phyloP scores from a whole-genome alignment of 2,329 filamentous ascomycete species.

The Leptodontidium sp. region DNA sequence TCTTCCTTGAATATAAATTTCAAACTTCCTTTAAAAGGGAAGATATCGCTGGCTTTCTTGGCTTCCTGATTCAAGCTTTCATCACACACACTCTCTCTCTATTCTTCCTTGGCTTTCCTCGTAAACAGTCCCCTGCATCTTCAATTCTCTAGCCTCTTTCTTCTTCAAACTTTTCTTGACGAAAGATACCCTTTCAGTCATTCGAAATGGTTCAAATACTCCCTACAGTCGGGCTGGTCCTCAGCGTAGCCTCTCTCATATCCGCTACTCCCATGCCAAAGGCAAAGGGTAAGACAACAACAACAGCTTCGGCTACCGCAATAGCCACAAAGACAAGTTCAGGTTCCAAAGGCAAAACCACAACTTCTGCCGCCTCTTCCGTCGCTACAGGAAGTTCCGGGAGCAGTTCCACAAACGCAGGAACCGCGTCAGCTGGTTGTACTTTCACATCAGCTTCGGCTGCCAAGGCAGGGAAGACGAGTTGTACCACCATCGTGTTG shows the following conservation, averaged over 20 bases:
- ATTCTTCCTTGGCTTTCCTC: neutral
- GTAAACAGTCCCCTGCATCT: conserved; percentile 1
- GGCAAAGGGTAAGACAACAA: neutral
- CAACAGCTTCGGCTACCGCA: neutral
- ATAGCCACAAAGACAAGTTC: too few relatives aligned
- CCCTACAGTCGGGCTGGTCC: conserved; percentile 37
- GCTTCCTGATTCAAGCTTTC: conserved; percentile 15
- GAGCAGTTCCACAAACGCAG: too few relatives aligned
- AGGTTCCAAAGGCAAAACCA: too few relatives aligned
- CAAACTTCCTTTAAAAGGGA: neutral
- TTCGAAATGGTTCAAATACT: conserved; percentile 39
- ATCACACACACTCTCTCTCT: neutral
- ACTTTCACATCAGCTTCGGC: too few relatives aligned
- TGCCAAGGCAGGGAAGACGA: too few relatives aligned
- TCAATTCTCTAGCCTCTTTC: neutral
- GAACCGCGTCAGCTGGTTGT: too few relatives aligned
- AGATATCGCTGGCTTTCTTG: neutral
- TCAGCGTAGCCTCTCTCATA: conserved; percentile 36
- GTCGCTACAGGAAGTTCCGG: too few relatives aligned
- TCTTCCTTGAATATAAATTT: neutral
- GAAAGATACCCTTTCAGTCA: neutral
- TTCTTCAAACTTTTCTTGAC: too few relatives aligned
- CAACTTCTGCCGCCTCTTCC: too few relatives aligned
- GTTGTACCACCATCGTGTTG: too few relatives aligned
- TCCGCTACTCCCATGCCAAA: conserved; percentile 37